These are phyloP conservation scores for Hypomyces perniciosus DNA, from an alignment of 2,329 filamentous ascomycete genomes.

Conservation along the genomic window DNA sequence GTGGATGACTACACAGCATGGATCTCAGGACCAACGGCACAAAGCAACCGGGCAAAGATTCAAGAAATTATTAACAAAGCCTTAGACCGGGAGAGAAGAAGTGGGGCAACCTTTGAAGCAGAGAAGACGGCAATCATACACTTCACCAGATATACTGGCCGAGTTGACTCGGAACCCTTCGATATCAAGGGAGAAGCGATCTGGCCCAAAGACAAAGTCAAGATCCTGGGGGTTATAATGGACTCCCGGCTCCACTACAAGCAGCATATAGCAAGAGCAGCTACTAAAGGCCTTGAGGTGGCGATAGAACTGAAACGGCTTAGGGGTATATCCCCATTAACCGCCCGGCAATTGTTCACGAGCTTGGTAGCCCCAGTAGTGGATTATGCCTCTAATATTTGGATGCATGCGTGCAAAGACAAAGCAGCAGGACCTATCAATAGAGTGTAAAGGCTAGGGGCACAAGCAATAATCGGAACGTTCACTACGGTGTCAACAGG, in stretches of 20 bases:
- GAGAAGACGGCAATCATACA: slow-evolving; percentile 22
- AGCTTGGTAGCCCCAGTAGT: too few species aligned
- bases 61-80: slow-evolving; percentile 19
- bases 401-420: too few species aligned
- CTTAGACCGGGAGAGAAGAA: slow-evolving; percentile 20
- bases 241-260: slow-evolving; percentile 15
- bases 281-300: slow-evolving; percentile 13
- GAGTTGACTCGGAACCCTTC: background rate
- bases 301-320: slow-evolving; percentile 13
- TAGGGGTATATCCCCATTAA: slow-evolving; percentile 1
- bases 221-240: slow-evolving; percentile 15
- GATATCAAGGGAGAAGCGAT: slow-evolving; percentile 11
- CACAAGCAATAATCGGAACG: too few species aligned
- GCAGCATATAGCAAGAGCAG: slow-evolving; percentile 11
- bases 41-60: slow-evolving; percentile 19
- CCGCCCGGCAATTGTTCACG: too few species aligned
- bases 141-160: slow-evolving; percentile 14
- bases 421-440: too few species aligned
- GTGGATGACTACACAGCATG: slow-evolving; percentile 15
- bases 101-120: slow-evolving; percentile 21
- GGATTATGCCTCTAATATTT: too few species aligned
- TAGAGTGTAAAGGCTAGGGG: too few species aligned
- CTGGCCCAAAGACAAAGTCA: background rate
- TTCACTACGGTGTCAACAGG: too few species aligned
- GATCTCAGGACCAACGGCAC: slow-evolving; percentile 14